Evolutionary conservation across 148 eudicot species (phyloP).

Genomic region (Drosera capensis): DNA sequence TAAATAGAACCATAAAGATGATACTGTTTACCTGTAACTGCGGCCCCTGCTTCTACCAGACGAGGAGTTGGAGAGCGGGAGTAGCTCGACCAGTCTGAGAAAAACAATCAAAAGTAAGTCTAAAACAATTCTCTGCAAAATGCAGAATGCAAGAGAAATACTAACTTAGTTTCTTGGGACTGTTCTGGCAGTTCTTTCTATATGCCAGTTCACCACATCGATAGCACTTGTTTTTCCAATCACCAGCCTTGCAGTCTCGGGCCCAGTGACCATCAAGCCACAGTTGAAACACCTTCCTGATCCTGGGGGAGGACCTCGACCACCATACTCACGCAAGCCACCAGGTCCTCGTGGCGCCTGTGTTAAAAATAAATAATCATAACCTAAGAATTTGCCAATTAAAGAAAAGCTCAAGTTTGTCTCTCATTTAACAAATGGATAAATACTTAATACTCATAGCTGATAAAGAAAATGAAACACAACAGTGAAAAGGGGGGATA

Average conservation of each 20-base stretch:
- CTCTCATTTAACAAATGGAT: no score
- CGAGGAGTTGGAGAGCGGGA: constrained; percentile 64
- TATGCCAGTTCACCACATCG: constrained; percentile 95
- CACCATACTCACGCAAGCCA: constrained; percentile 47
- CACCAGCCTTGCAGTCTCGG: constrained; percentile 88
- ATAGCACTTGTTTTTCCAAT: constrained; percentile 95
- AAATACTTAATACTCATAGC: neutral
- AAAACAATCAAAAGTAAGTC: neutral
- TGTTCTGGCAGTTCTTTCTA: constrained; percentile 81
- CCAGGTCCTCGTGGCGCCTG: constrained; percentile 81
- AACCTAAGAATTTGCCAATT: neutral
- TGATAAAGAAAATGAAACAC: neutral
- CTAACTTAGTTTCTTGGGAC: constrained; percentile 62
- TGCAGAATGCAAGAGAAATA: neutral
- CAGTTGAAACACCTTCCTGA: constrained; percentile 90
- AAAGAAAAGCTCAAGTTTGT: neutral
- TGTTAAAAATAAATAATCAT: neutral
- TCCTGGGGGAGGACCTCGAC: constrained; percentile 87
- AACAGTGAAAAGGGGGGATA: neutral
- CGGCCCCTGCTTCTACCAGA: constrained; percentile 49
- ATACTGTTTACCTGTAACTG: constrained; percentile 49
- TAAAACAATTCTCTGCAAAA: no score
- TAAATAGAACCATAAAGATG: neutral
- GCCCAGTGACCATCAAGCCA: constrained; percentile 99
- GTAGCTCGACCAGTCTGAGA: constrained; percentile 42